phyloP scores from a whole-genome alignment of 2,329 filamentous ascomycete genomes.

The Ophiocordyceps polyrhachis-furcata region DNA sequence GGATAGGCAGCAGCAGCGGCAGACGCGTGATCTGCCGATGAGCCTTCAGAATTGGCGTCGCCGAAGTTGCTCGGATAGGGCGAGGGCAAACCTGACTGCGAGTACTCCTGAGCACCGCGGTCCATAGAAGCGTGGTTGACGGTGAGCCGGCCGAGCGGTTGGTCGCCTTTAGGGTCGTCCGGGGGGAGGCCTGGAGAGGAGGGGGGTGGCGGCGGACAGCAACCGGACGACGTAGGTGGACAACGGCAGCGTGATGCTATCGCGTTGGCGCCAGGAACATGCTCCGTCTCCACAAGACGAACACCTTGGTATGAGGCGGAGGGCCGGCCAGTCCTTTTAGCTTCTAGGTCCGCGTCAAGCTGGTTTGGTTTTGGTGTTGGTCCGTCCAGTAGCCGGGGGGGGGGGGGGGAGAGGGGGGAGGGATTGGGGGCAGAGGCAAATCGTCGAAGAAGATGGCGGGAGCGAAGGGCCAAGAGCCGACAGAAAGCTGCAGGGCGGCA shows the following conservation, averaged over 20 bases:
- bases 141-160: constrained; percentile 3
- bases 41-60: constrained; percentile 67
- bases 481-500: constrained; percentile 13
- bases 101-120: constrained; percentile 53
- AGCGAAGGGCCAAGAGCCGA: background rate
- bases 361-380: constrained; percentile 7
- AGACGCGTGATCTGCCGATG: constrained; percentile 74
- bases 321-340: constrained; percentile 12
- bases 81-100: constrained; percentile 76
- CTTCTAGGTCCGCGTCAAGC: constrained; percentile 13
- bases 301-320: constrained; percentile 8
- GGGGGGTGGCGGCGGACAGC: constrained; percentile 1
- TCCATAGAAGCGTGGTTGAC: constrained; percentile 27
- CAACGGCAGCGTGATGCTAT: constrained; percentile 14
- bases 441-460: constrained; percentile 6
- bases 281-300: constrained; percentile 13
- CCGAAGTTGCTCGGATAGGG: constrained; percentile 46
- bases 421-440: constrained; percentile 4
- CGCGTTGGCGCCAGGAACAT: constrained; percentile 16
- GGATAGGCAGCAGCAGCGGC: constrained; percentile 64
- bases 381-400: constrained; percentile 9
- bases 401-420: constrained; percentile 6
- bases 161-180: constrained; percentile 1
- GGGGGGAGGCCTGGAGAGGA: constrained; percentile 2
- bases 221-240: constrained; percentile 5